Evolutionary conservation across 345 rosid genomes (phyloP).

Genomic region (Conringia planisiliqua): DNA sequence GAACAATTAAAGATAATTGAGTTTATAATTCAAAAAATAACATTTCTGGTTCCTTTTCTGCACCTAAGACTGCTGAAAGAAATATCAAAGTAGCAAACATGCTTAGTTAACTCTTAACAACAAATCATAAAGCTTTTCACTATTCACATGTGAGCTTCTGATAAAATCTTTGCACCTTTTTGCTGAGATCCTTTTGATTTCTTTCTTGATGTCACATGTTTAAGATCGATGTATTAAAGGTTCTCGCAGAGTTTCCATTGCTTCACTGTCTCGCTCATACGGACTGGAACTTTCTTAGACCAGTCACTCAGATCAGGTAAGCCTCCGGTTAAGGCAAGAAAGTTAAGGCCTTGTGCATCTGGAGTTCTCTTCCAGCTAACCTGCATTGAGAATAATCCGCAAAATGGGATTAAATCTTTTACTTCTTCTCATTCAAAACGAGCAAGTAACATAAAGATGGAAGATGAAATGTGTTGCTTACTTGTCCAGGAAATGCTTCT

Average conservation of each 20-base stretch:
- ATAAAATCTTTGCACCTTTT: not conserved
- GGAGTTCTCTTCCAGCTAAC: slow-evolving; percentile 72
- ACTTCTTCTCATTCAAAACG: not conserved
- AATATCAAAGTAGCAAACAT: not conserved
- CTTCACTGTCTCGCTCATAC: slow-evolving; percentile 48
- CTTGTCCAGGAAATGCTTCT: slow-evolving; percentile 69
- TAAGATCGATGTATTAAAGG: not conserved
- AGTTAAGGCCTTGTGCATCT: slow-evolving; percentile 50
- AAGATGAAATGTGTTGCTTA: slow-evolving; percentile 28
- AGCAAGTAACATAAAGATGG: not conserved
- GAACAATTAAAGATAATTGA: not conserved
- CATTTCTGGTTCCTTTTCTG: not conserved
- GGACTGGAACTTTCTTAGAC: slow-evolving; percentile 54
- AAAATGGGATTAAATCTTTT: not conserved
- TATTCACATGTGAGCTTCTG: not conserved
- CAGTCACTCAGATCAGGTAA: slow-evolving; percentile 60
- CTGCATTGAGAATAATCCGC: slow-evolving; percentile 26
- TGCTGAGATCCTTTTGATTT: not conserved
- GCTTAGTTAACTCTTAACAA: not conserved
- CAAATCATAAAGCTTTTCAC: not conserved
- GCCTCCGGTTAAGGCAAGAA: slow-evolving; percentile 67
- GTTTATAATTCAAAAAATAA: not conserved
- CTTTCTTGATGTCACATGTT: not conserved
- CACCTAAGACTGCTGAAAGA: no score
- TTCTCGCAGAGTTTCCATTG: slow-evolving; percentile 58